These are phyloP conservation scores for Arachnomyces sp. DNA, from an alignment of 2,329 filamentous ascomycete species.

Conservation along the genomic window DNA sequence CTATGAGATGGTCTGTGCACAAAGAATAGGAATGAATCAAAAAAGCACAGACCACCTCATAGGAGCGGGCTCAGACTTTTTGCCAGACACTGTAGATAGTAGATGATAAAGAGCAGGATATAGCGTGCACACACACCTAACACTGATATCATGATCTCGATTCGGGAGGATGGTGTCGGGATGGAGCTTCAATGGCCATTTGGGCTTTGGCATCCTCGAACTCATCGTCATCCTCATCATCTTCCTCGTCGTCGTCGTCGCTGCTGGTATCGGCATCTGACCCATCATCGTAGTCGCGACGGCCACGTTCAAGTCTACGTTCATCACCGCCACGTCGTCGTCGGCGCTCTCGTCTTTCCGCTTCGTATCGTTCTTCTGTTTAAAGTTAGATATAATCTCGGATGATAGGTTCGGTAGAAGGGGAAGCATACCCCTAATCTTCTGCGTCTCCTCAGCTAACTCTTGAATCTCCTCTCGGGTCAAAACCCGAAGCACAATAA, in stretches of 20 bases:
- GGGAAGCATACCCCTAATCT: constrained; percentile 61
- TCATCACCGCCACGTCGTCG: constrained; percentile 17
- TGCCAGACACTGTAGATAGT: too few species aligned
- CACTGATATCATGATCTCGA: constrained; percentile 13
- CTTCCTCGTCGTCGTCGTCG: constrained; percentile 29
- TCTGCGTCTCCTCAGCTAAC: constrained; percentile 71
- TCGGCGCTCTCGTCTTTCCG: constrained; percentile 28
- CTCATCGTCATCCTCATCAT: constrained; percentile 18
- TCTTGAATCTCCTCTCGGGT: constrained; percentile 83
- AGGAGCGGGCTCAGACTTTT: too few species aligned
- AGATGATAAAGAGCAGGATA: too few species aligned
- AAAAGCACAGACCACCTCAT: too few species aligned
- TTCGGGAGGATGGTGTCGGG: constrained; percentile 10
- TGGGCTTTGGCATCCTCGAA: constrained; percentile 10
- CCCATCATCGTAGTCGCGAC: constrained; percentile 22
- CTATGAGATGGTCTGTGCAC: too few species aligned
- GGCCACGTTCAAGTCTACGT: constrained; percentile 37
- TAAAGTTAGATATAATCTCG: neutral
- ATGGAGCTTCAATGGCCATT: constrained; percentile 26
- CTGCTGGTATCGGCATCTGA: constrained; percentile 20
- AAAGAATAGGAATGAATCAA: too few species aligned
- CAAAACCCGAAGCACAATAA: constrained; percentile 83
- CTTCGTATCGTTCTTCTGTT: constrained; percentile 29
- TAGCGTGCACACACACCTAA: too few species aligned
- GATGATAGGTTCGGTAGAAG: neutral